Conservation (phyloP, 257 asterid species). For the Solanum stenotomum region DNA sequence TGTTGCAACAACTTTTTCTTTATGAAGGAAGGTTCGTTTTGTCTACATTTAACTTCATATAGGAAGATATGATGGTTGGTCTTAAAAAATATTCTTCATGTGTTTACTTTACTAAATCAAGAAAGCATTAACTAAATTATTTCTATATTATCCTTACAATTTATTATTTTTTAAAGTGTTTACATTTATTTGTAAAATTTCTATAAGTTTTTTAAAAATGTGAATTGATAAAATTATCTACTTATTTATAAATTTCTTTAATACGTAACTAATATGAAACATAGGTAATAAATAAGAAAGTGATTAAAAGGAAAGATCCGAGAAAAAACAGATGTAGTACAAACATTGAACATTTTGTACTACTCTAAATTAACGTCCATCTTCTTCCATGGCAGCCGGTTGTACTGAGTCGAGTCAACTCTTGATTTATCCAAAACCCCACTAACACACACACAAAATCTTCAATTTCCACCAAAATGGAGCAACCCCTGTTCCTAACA, state of each 20-base stretch:
- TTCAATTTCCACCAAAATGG: not conserved
- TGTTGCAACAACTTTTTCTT: not conserved
- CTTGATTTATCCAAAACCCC: not conserved
- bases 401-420: not conserved
- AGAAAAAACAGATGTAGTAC: conserved; percentile 3
- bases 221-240: no score
- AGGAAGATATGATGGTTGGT: not conserved
- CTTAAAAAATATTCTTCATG: no score
- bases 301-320: not conserved
- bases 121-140: no score
- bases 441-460: not conserved
- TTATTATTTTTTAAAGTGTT: no score
- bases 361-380: not conserved
- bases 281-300: not conserved
- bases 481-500: not conserved
- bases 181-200: no score
- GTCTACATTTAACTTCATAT: not conserved
- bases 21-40: not conserved
- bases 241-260: no score
- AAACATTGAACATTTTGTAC: not conserved
- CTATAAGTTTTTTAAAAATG: no score
- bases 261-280: no score
- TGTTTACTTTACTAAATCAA: no score
- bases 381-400: not conserved
- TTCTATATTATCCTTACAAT: no score